Evolutionary conservation across 192 early-diverging fungal species (phyloP), one percentile per base, ranked within the genome.

Genomic region (Backusella westeae): DNA sequence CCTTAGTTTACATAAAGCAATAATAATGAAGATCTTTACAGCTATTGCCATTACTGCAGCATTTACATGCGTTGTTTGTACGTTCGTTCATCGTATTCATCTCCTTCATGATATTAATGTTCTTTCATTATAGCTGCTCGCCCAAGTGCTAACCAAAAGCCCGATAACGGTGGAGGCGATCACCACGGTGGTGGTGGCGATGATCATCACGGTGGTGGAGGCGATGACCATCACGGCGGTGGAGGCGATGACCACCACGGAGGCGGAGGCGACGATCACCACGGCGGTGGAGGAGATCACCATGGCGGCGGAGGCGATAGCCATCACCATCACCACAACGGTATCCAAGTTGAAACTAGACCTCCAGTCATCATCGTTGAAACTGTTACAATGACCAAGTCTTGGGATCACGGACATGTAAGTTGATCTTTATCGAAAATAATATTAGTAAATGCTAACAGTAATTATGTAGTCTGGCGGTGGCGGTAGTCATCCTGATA

Each of bases 351-450:
- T 34, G 67, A 76, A 29, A 70, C 75, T 3, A 41, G 19, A 56
- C 75, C 75, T 34, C 75, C 75, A 56, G 68, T 76, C 34, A 42
- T 76, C 36, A 69, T 67, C 4, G 6, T 34, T n/a, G 49, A 39
- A 2, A 76, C 75, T 23, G 75, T 76, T 17, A 76, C 75, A 38
- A 38, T 38, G 46, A 76, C 75, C 41, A 56, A 70, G 17, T 53
- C 42, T 34, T 71, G 23, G 26, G 63, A 9, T 75, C 7, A 12
- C 63, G 26, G 21, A 21, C 10, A 56, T 56, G 34, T 68, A 49
- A 73, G 23, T 59, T 59, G 12, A 15, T 5, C 36, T 29, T 46
- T 32, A 23, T 42, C 41, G 1, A 38, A 49, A n/a, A 49, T 39
- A n/a, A 26, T 59, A 36, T 39, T n/a, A 46, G 32, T 41, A 17